A percentile compares a stretch with the other conserved stretches of the same genome.
phyloP scores from a whole-genome alignment of 345 rosid genomes.

The Lepidium africanum region DNA sequence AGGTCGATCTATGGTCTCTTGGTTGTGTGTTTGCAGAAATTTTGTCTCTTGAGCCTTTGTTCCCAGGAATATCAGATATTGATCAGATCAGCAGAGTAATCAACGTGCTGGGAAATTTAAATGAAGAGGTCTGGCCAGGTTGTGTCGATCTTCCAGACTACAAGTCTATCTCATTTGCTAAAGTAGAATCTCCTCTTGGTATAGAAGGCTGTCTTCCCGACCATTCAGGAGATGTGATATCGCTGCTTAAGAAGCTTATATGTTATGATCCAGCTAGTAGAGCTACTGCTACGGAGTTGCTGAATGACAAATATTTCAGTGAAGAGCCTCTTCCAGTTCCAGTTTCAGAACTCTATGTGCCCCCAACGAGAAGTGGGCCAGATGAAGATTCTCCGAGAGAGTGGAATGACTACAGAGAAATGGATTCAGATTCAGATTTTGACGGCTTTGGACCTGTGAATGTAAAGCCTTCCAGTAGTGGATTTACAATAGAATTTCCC shows the following conservation, averaged over 20 bases:
- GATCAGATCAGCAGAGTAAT: conserved; percentile 77
- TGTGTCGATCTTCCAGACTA: conserved; percentile 78
- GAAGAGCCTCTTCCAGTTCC: conserved; percentile 79
- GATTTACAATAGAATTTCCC: conserved; percentile 58
- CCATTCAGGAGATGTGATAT: conserved; percentile 47
- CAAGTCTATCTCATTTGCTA: conserved; percentile 61
- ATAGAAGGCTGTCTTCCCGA: conserved; percentile 49
- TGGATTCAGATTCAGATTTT: conserved; percentile 60
- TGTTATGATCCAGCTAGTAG: conserved; percentile 75
- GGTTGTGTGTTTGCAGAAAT: conserved; percentile 91
- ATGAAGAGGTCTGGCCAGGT: conserved; percentile 69
- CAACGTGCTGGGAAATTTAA: conserved; percentile 62
- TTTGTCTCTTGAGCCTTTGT: conserved; percentile 66
- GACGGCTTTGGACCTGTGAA: conserved; percentile 52
- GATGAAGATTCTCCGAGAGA: conserved; percentile 53
- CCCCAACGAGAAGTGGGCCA: conserved; percentile 38
- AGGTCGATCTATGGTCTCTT: conserved; percentile 81
- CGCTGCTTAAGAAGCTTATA: conserved; percentile 59
- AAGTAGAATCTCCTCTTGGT: conserved; percentile 65
- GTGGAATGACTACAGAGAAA: conserved; percentile 35
- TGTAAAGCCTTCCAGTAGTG: conserved; percentile 41
- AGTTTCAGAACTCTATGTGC: conserved; percentile 56
- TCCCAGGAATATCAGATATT: conserved; percentile 82
- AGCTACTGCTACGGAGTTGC: conserved; percentile 66
- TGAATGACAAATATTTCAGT: conserved; percentile 58